Percentiles rank a stretch among this genome's conserved stretches.
phyloP scores from a whole-genome alignment of 2,329 filamentous ascomycete species.

The Claviceps sp. region DNA sequence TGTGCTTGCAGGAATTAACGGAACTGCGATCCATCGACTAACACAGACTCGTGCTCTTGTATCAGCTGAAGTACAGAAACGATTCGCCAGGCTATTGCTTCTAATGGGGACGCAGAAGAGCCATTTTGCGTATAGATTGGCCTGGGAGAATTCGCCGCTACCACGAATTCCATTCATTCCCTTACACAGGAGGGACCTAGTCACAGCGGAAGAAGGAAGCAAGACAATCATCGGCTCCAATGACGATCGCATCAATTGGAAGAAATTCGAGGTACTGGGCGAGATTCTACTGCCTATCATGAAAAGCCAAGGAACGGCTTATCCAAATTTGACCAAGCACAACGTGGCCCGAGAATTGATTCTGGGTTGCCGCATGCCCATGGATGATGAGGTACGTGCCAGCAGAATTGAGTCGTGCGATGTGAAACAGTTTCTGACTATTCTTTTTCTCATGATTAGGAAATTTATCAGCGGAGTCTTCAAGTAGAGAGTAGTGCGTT shows the following conservation, averaged over 20 bases:
- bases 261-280: conserved; percentile 92
- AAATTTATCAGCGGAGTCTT: conserved; percentile 50
- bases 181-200: conserved; percentile 75
- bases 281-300: conserved; percentile 85
- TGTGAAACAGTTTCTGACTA: not conserved
- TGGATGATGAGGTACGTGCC: conserved; percentile 73
- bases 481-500: conserved; percentile 40
- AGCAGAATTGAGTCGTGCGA: not conserved
- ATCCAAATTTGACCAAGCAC: conserved; percentile 56
- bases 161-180: conserved; percentile 91
- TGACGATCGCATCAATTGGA: conserved; percentile 81
- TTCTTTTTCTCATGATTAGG: conserved; percentile 23
- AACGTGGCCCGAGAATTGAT: conserved; percentile 63
- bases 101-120: conserved; percentile 90
- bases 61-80: conserved; percentile 56
- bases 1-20: conserved; percentile 83
- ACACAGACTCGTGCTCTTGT: conserved; percentile 67
- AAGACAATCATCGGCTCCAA: conserved; percentile 69
- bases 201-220: conserved; percentile 86
- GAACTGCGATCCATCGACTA: conserved; percentile 73
- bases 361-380: conserved; percentile 66
- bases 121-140: conserved; percentile 88
- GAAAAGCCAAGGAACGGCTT: conserved; percentile 77
- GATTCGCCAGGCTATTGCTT: conserved; percentile 77
- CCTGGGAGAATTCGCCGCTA: conserved; percentile 88